Evolutionary conservation across 768 basidiomycete genomes (phyloP), one percentile per base, ranked within the genome.

Genomic region (Lenzites betulinus): DNA sequence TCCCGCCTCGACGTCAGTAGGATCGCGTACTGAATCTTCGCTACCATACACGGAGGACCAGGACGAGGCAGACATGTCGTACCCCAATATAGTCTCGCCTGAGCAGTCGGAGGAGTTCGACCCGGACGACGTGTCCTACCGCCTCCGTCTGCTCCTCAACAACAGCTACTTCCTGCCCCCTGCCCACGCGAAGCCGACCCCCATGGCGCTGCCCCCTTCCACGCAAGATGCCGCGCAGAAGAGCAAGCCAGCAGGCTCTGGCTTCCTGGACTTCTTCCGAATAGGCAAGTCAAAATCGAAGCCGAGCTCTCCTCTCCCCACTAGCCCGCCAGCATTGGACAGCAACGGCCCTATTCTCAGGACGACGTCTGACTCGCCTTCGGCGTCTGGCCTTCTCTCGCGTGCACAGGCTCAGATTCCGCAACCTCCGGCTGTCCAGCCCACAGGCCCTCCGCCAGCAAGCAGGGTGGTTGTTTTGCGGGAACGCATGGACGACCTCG

Each of bases 111-210:
- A 73, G 36, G 43, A 49, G 26, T 73, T 78, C 60, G 77, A 78
- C 66, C 80, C 81, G 22, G 92, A 94, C 73, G 92, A 94, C 68
- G 91, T 93, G 41, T 86, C 90, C 20, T 91, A 92, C 75, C 88
- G 92, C 23, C 83, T 94, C 20, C 88, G 86, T 41, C 81, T 94
- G 54, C 83, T 94, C 41, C 88, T 94, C 54, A 90, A 88, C 71
- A 94, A 94, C 74, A 93, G 81, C 69, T 94, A 94, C 71, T 94
- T 91, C 69, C 84, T 94, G 38, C 92, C 92, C 3, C 93, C 92
- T 11, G 92, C 92, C 0, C 92, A 94, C 68, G 81, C 86, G 42
- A 94, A 94, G 69, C 92, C 92, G 1, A 83, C 83, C 11, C 82
- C 86, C 2, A 79, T 87, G 26, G 84, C 89, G 52, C 83, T 92